Percentiles rank a stretch among this genome's conserved stretches.
These are phyloP conservation scores for Nymphaea colorata DNA, from an alignment of 164 flowering plant species.

Conservation along the genomic window DNA sequence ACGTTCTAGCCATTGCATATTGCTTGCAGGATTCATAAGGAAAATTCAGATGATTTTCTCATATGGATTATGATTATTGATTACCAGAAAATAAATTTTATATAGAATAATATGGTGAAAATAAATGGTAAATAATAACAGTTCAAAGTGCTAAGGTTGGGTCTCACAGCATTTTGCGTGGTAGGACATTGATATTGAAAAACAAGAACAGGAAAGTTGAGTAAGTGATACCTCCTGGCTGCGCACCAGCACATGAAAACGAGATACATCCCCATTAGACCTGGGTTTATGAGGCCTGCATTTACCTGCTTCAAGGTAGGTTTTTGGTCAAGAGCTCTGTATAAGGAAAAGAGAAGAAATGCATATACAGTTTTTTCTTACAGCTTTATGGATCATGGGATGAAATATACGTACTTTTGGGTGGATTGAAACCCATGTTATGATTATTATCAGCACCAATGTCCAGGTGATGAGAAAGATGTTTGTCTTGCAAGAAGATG, in stretches of 20 bases:
- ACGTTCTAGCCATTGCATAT: too few relatives aligned
- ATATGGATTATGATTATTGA: too few relatives aligned
- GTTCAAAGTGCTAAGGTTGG: too few relatives aligned
- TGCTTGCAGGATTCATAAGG: too few relatives aligned
- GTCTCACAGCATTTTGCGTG: not conserved
- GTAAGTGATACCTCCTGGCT: constrained; percentile 49
- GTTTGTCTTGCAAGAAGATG: constrained; percentile 57
- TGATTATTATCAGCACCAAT: constrained; percentile 67
- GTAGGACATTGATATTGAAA: not conserved
- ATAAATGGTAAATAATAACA: too few relatives aligned
- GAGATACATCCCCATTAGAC: constrained; percentile 83
- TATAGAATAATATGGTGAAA: too few relatives aligned
- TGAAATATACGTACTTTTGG: constrained; percentile 41
- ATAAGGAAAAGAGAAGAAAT: not conserved
- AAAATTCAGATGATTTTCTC: too few relatives aligned
- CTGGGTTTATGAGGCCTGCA: constrained; percentile 71
- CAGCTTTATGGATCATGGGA: not conserved
- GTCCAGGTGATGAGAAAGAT: constrained; percentile 87
- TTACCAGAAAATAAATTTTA: too few relatives aligned
- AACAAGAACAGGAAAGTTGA: not conserved
- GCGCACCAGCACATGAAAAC: constrained; percentile 94
- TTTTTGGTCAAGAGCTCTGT: not conserved
- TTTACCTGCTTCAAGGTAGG: constrained; percentile 36
- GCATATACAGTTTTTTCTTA: not conserved
- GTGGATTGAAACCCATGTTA: constrained; percentile 79